A percentile compares a stretch with the other conserved stretches of the same genome.
Conservation (phyloP, 2,329 filamentous ascomycete species). For the Boeremia lycopersici region DNA sequence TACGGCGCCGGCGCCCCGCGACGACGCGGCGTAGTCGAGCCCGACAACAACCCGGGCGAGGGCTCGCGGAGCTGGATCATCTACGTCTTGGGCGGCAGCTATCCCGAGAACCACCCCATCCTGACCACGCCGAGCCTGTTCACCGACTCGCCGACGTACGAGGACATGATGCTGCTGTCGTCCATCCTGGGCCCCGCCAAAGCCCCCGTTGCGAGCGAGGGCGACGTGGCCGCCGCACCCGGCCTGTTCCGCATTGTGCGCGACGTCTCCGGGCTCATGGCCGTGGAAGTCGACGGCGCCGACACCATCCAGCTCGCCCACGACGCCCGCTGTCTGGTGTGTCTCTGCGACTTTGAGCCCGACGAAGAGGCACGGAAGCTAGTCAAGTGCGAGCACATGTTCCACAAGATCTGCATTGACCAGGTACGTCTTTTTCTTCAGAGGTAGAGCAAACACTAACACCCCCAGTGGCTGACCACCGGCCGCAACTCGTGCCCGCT, state of each 20-base stretch:
- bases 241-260: conserved; percentile 62
- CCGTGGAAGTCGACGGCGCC: conserved; percentile 52
- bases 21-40: conserved; percentile 67
- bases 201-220: conserved; percentile 69
- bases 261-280: conserved; percentile 51
- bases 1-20: conserved; percentile 68
- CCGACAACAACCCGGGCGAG: conserved; percentile 61
- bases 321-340: conserved; percentile 67
- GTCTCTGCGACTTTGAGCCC: conserved; percentile 68
- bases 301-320: conserved; percentile 36
- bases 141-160: conserved; percentile 73
- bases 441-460: neutral
- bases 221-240: conserved; percentile 67
- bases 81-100: conserved; percentile 72
- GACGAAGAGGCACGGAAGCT: conserved; percentile 66
- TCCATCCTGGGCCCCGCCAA: conserved; percentile 71
- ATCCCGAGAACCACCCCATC: conserved; percentile 72
- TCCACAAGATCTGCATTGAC: conserved; percentile 72
- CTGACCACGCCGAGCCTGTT: conserved; percentile 73
- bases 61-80: conserved; percentile 72
- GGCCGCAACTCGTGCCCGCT: conserved; percentile 69
- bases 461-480: conserved; percentile 67
- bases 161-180: conserved; percentile 73
- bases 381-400: conserved; percentile 68
- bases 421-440: conserved; percentile 56